phyloP scores from a whole-genome alignment of 768 basidiomycete species.

The Lactifluus pinguis region DNA sequence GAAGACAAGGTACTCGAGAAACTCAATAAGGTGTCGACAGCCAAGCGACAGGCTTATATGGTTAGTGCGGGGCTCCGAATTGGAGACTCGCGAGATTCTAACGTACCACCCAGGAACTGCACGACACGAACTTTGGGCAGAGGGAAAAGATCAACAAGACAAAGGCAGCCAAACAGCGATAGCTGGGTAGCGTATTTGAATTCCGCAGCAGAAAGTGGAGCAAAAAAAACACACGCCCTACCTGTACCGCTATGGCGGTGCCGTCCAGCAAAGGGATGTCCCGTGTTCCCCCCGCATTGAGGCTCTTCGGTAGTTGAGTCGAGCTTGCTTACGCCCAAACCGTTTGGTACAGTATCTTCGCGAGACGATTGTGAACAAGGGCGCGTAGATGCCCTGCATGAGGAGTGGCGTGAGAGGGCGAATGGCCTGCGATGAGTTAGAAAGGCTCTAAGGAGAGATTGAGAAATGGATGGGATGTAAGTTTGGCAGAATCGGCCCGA shows the following conservation, averaged over 20 bases:
- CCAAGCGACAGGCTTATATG: constrained; percentile 91
- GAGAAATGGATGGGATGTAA: no score
- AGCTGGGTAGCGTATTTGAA: neutral
- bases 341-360: no score
- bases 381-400: no score
- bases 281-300: neutral
- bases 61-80: constrained; percentile 35
- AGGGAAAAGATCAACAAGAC: constrained; percentile 75
- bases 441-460: no score
- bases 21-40: constrained; percentile 83
- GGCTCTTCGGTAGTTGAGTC: no score
- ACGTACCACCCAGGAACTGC: constrained; percentile 52
- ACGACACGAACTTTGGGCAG: constrained; percentile 83
- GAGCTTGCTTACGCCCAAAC: no score
- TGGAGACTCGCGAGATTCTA: neutral
- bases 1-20: constrained; percentile 78
- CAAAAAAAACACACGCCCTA: neutral
- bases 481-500: no score
- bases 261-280: neutral
- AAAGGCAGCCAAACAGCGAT: constrained; percentile 32
- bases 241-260: neutral
- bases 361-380: no score
- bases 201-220: neutral
- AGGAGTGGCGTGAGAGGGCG: neutral
- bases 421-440: neutral